Base-by-base conservation (phyloP, 1,139 yeast species). In the Saccharomyces pastorianus region DNA sequence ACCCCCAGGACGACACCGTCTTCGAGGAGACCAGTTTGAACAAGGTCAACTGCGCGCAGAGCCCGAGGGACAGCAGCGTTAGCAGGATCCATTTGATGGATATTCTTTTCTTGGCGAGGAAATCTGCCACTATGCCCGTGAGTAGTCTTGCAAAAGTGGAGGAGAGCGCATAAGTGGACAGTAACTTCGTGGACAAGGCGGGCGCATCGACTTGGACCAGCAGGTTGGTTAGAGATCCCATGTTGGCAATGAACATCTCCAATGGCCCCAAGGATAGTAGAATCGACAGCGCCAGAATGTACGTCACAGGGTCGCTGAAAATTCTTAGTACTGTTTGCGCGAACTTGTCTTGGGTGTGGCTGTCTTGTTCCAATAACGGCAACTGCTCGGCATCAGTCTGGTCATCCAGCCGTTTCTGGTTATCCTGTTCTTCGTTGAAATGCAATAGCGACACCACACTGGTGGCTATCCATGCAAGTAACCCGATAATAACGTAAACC, bases 181-280 rank as follows among this genome's bases (percentile, higher is more conserved):
- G 51, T 6, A 84, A 81, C 55, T 80, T 81, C n/a, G 72, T 65
- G 0, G 85, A 68, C 14, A 75, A 68, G n/a, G 47, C 47, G 6
- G 61, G 52, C 20, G 51, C 56, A 25, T 53, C 53, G 2, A 52
- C 55, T n/a, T 51, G 51, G 13, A 58, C 52, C 28, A 59, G 68
- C 61, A 55, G 70, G 62, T 47, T 66, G 59, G 59, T 69, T n/a
- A 81, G 77, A 32, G 82, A 84, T 50, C 95, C 96, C 76, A 93
- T 78, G 65, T 91, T 88, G 56, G 91, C 88, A 60, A 89, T 82
- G 69, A 83, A 90, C 75, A 90, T 83, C 65, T 93, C 99, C 58
- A 89, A 73, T 0, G 97, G 96, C 0, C 98, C 99, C 27, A 89
- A 74, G 34, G 85, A 78, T 42, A 88, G 71, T 29, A 90, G 76